Evolutionary conservation across 139 green algal species (phyloP).

Genomic region (Picocystis salinarum): DNA sequence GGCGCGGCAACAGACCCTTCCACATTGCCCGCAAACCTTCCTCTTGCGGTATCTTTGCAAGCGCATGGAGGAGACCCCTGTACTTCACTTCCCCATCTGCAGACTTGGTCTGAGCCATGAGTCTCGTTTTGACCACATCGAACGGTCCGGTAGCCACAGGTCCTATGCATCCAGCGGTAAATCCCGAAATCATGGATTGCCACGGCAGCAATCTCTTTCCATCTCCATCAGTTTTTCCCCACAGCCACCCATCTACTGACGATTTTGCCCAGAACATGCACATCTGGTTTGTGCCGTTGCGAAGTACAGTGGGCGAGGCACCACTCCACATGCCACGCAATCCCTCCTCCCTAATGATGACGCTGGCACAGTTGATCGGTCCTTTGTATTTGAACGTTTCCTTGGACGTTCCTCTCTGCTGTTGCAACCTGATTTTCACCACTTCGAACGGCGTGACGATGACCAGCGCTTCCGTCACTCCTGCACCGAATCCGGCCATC

Average conservation of each 20-base stretch:
- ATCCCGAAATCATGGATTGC: slow-evolving; percentile 69
- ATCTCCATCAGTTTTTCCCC: slow-evolving; percentile 65
- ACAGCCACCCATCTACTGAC: no score
- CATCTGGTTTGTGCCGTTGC: slow-evolving; percentile 94
- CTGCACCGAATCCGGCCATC: slow-evolving; percentile 52
- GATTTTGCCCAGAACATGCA: slow-evolving; percentile 88
- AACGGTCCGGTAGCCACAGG: slow-evolving; percentile 74
- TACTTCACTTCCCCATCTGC: slow-evolving; percentile 37
- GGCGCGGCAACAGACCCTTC: slow-evolving; percentile 66
- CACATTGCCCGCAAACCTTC: slow-evolving; percentile 71
- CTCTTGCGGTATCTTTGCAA: slow-evolving; percentile 48
- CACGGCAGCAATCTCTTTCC: slow-evolving; percentile 39
- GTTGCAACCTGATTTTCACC: slow-evolving; percentile 85
- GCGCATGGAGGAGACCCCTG: slow-evolving; percentile 56
- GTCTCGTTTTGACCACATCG: slow-evolving; percentile 79
- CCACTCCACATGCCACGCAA: slow-evolving; percentile 68
- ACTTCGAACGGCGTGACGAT: slow-evolving; percentile 95
- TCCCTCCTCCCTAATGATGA: slow-evolving; percentile 67
- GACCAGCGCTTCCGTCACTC: slow-evolving; percentile 75
- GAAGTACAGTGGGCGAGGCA: slow-evolving; percentile 60
- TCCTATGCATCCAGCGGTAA: slow-evolving; percentile 63
- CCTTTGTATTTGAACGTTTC: slow-evolving; percentile 66
- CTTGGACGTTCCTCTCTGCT: slow-evolving; percentile 56
- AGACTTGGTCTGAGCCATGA: slow-evolving; percentile 65
- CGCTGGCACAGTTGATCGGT: slow-evolving; percentile 61